Evolutionary conservation across 1,284 basidiomycete species (phyloP).

Genomic region (Sanguinoderma infundibulare): DNA sequence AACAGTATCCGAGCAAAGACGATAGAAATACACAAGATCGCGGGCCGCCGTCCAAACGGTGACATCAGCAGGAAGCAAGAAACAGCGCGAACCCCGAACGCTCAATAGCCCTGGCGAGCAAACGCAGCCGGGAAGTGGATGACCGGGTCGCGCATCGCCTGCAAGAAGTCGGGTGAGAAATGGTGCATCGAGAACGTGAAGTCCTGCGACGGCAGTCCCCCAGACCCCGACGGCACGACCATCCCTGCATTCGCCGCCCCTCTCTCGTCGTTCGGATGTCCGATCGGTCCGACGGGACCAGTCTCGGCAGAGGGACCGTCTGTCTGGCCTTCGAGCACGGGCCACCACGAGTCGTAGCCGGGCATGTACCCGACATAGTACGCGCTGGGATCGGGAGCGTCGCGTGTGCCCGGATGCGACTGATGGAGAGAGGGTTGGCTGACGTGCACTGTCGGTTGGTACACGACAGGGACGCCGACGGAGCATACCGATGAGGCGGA

Average conservation of each 20-base stretch:
- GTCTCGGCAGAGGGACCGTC: not conserved
- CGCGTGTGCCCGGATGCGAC: not conserved
- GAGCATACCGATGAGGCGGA: not conserved
- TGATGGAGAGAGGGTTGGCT: not conserved
- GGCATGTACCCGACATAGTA: slow-evolving; percentile 11
- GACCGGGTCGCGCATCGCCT: slow-evolving; percentile 27
- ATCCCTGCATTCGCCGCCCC: not conserved
- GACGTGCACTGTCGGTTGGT: not conserved
- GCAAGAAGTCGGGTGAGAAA: slow-evolving; percentile 27
- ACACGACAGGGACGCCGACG: not conserved
- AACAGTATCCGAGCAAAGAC: too few species aligned
- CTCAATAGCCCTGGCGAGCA: not conserved
- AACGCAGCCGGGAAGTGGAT: slow-evolving; percentile 29
- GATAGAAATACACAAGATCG: not conserved
- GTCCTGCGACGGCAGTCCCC: slow-evolving; percentile 20
- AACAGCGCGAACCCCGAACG: not conserved
- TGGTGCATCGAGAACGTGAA: slow-evolving; percentile 28
- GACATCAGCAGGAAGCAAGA: not conserved
- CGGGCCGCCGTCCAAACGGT: too few species aligned
- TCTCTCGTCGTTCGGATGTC: not conserved
- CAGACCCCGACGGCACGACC: not conserved
- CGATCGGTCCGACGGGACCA: not conserved
- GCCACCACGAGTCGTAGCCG: slow-evolving; percentile 26
- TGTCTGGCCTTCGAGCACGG: slow-evolving; percentile 8
- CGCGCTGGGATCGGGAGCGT: not conserved